These are phyloP conservation scores for Blastocystis sp. DNA, from an alignment of 352 stramenopile genomes.

Conservation along the genomic window DNA sequence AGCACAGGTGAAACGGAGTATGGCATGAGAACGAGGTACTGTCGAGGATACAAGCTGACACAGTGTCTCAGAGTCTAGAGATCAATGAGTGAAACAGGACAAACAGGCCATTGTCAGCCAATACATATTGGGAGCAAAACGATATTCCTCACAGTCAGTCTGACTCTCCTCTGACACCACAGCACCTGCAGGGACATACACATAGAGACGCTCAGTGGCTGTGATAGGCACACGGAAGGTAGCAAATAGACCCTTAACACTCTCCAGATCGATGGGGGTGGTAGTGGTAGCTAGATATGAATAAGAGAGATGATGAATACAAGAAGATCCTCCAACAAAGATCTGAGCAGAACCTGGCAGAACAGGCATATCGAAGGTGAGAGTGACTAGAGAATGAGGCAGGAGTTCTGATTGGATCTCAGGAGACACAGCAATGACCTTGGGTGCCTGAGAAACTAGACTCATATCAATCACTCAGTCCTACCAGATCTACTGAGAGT, in stretches of 20 bases:
- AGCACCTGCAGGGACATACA: not conserved
- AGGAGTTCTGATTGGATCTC: not conserved
- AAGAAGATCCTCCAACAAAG: not conserved
- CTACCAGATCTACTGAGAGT: not conserved
- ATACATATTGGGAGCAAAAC: not conserved
- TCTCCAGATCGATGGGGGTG: not conserved
- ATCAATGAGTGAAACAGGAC: too few species aligned
- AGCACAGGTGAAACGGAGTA: not conserved
- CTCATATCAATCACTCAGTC: not conserved
- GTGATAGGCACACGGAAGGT: not conserved
- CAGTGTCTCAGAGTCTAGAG: too few species aligned
- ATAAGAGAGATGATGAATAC: not conserved
- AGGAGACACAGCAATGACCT: not conserved
- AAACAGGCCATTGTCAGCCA: not conserved
- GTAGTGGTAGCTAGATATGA: not conserved
- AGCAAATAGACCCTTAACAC: not conserved
- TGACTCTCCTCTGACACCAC: not conserved
- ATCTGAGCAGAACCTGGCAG: not conserved
- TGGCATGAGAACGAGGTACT: not conserved
- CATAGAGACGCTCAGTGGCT: not conserved
- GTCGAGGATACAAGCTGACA: not conserved
- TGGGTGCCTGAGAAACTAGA: not conserved
- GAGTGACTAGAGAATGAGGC: not conserved
- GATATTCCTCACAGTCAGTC: not conserved
- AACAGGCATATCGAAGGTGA: conserved; percentile 20